phyloP scores from a whole-genome alignment of 1,284 basidiomycete genomes.

The Inonotus obliquus region DNA sequence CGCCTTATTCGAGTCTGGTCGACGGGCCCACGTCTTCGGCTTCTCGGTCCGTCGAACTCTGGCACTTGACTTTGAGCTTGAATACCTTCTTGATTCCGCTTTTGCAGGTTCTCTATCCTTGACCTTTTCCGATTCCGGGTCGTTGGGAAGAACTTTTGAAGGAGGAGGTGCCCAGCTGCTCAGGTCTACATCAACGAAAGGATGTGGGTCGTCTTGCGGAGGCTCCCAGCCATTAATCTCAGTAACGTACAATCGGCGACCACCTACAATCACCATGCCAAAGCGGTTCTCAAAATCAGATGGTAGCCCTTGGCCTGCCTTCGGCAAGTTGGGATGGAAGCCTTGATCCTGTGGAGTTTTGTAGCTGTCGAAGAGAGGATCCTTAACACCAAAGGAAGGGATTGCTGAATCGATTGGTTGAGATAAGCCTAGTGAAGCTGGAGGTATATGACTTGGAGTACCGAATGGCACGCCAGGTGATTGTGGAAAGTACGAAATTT shows the following conservation, averaged over 20 bases:
- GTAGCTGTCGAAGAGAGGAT: neutral
- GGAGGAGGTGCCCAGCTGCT: neutral
- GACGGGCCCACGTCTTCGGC: neutral
- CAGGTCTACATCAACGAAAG: neutral
- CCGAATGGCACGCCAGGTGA: neutral
- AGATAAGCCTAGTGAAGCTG: neutral
- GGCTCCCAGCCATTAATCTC: conserved; percentile 1
- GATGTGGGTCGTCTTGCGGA: neutral
- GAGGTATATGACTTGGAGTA: neutral
- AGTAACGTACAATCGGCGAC: neutral
- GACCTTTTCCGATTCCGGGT: neutral
- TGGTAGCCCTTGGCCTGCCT: neutral
- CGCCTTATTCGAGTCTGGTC: neutral
- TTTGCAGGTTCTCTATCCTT: neutral
- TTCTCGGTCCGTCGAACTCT: neutral
- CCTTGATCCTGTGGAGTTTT: neutral
- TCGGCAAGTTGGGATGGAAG: neutral
- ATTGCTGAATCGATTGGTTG: neutral
- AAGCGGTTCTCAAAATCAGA: neutral
- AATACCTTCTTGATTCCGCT: neutral
- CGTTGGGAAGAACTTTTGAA: neutral
- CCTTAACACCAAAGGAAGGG: neutral
- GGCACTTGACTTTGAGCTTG: neutral
- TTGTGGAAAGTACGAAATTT: neutral
- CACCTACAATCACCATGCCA: neutral